Percentiles rank a stretch among this genome's conserved stretches.
phyloP scores from a whole-genome alignment of 78 protist genomes.

The Chrysochromulina parva region DNA sequence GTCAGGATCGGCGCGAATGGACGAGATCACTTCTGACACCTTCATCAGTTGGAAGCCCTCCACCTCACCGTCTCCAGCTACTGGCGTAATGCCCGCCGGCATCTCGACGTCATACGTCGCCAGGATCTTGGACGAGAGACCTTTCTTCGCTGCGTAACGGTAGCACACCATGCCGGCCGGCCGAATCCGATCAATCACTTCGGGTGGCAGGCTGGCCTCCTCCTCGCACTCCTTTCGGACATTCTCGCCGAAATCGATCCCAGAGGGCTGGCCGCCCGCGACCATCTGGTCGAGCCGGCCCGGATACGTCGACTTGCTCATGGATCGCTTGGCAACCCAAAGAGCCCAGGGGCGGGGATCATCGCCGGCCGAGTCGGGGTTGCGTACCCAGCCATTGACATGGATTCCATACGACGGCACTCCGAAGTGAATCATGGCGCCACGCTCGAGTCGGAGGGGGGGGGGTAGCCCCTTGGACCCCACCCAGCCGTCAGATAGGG shows the following conservation, averaged over 20 bases:
- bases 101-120: not conserved
- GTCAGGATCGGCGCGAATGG: not conserved
- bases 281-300: constrained; percentile 28
- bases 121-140: not conserved
- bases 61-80: constrained; percentile 24
- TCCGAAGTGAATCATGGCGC: not conserved
- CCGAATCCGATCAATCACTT: not conserved
- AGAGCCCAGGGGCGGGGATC: not conserved
- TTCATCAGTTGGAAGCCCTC: not conserved
- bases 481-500: not conserved
- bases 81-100: not conserved
- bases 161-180: not conserved
- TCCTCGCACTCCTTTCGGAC: constrained; percentile 13
- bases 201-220: constrained; percentile 20
- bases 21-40: not conserved
- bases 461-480: not conserved
- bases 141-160: not conserved
- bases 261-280: constrained; percentile 21
- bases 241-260: not conserved
- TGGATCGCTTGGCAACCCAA: not conserved
- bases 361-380: not conserved
- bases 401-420: constrained; percentile 6
- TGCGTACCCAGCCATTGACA: not conserved
- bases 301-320: constrained; percentile 16
- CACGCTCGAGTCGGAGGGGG: constrained; percentile 7